Conservation (phyloP, 805 yeast genomes). For the Schizosaccharomyces pombe region DNA sequence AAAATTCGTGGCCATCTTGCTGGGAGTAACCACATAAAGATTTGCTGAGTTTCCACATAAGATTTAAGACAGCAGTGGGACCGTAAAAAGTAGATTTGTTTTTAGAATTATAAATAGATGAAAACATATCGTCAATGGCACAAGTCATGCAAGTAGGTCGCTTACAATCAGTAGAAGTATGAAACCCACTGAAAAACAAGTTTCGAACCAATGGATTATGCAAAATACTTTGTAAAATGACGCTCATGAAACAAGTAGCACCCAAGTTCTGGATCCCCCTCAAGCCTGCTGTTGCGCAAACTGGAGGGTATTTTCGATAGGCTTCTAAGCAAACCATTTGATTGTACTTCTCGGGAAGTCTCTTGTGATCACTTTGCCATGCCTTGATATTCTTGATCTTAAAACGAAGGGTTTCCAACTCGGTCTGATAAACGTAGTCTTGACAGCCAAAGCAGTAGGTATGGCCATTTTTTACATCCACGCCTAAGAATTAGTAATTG, state of each 20-base stretch:
- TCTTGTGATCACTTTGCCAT: not conserved
- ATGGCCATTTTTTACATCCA: constrained; percentile 43
- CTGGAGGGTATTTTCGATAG: constrained; percentile 16
- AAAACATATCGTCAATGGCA: constrained; percentile 56
- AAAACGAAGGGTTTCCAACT: constrained; percentile 28
- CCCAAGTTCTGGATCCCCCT: constrained; percentile 86
- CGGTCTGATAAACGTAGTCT: constrained; percentile 40
- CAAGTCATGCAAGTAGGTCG: constrained; percentile 47
- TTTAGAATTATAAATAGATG: constrained; percentile 29
- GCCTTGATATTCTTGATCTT: constrained; percentile 3
- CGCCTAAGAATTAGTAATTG: constrained; percentile 22
- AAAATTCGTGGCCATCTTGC: constrained; percentile 96
- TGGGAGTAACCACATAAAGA: constrained; percentile 86
- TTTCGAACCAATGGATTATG: constrained; percentile 76
- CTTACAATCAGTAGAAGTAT: constrained; percentile 28
- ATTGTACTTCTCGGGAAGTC: not conserved
- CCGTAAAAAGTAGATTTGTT: constrained; percentile 20
- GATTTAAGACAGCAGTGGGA: constrained; percentile 52
- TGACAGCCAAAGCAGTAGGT: constrained; percentile 62
- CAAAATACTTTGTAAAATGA: constrained; percentile 64
- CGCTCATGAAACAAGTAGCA: constrained; percentile 90
- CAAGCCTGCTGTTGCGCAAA: constrained; percentile 49
- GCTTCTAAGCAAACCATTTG: not conserved
- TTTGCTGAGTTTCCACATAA: constrained; percentile 69
- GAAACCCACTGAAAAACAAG: constrained; percentile 54